A percentile compares a stretch with the other conserved stretches of the same genome.
These are phyloP conservation scores for Falciphora oryzae DNA, from an alignment of 2,329 filamentous ascomycete genomes.

Conservation along the genomic window DNA sequence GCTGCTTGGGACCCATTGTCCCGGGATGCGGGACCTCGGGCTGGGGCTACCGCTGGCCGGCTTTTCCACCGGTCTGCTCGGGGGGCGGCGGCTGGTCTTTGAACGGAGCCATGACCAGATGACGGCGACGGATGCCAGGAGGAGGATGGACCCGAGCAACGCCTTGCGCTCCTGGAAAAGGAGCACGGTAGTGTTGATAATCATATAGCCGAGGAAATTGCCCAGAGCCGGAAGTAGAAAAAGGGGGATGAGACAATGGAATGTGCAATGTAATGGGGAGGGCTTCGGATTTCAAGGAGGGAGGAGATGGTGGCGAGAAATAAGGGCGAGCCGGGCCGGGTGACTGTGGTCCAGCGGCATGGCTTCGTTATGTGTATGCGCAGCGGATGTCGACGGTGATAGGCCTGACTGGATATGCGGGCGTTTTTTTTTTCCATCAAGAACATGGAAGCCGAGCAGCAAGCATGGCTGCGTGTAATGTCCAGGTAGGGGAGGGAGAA, in stretches of 20 bases:
- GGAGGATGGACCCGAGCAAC: not conserved
- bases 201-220: not conserved
- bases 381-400: not conserved
- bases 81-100: not conserved
- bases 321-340: not conserved
- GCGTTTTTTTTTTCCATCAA: not conserved
- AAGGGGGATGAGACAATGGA: no score
- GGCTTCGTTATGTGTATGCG: not conserved
- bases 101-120: not conserved
- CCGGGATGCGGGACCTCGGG: conserved; percentile 2
- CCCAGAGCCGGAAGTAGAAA: no score
- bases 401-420: not conserved
- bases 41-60: not conserved
- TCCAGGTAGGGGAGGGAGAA: not conserved
- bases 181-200: not conserved
- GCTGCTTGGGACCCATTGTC: conserved; percentile 49
- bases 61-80: not conserved
- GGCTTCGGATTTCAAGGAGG: not conserved
- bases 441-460: not conserved
- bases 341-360: not conserved
- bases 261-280: not conserved
- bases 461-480: not conserved
- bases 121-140: not conserved
- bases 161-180: not conserved
- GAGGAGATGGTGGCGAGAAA: not conserved